phyloP scores from a whole-genome alignment of 495 filamentous ascomycete genomes.

The Clavariopsis aquatica region DNA sequence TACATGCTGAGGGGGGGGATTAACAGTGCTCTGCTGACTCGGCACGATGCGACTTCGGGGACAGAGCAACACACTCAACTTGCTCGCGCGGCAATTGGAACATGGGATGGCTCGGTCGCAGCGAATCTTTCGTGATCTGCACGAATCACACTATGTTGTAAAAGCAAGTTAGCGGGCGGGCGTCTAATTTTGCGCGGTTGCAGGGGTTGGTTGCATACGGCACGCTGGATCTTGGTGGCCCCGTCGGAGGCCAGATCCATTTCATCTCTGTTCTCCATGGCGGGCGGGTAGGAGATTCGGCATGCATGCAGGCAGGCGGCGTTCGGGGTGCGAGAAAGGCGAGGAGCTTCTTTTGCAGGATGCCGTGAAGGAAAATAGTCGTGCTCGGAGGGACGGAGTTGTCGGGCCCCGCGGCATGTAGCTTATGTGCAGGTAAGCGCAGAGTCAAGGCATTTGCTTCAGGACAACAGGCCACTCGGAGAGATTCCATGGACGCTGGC shows the following conservation, averaged over 20 bases:
- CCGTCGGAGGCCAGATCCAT: constrained; percentile 25
- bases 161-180: neutral
- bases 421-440: too few relatives aligned
- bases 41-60: too few relatives aligned
- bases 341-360: neutral
- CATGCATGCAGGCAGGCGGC: neutral
- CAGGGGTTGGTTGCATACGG: constrained; percentile 1
- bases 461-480: neutral
- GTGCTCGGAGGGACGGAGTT: constrained; percentile 7
- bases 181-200: too few relatives aligned
- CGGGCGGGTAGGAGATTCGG: neutral
- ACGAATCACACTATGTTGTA: constrained; percentile 31
- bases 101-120: constrained; percentile 53
- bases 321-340: constrained; percentile 24
- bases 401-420: constrained; percentile 17
- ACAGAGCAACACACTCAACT: constrained; percentile 31
- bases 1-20: constrained; percentile 46
- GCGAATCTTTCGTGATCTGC: constrained; percentile 42
- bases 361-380: neutral
- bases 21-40: neutral
- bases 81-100: constrained; percentile 52
- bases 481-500: neutral
- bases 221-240: constrained; percentile 16
- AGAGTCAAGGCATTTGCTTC: too few relatives aligned
- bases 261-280: constrained; percentile 28